Base-by-base conservation (phyloP, 345 rosid genomes). In the Alliaria petiolata region DNA sequence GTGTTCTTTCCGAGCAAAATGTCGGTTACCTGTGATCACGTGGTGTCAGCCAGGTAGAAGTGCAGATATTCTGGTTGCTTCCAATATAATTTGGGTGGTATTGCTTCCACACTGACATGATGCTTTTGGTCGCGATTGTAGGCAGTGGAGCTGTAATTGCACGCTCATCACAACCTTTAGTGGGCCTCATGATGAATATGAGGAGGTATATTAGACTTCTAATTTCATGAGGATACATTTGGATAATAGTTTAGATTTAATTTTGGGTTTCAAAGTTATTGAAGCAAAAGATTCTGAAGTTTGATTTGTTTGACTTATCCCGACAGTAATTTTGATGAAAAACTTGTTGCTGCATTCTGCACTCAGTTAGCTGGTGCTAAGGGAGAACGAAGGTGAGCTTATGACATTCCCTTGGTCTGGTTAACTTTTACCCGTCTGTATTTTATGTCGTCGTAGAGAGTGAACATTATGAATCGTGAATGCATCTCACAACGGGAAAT, bases 141-240 rank as follows among this genome's bases (percentile, higher is more conserved):
- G 99, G 68, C 60, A 81, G 82, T 36, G 99, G 97, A 68, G 99
- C 97, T 60, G 99, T 88, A 60, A 85, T 95, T 71, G 99, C 99
- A 70, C 97, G 98, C 40, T 91, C 99, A 51, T 91, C 99, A 44
- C 99, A 91, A 74, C 99, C 97, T 64, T 80, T 95, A 62, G 99
- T 89, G 58, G 99, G 99, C 78, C 87, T 91, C 45, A 88, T 95
- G 95, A 89, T 90, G 97, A 95, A 91, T 73, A 85, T 87, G 89
- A 88, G 99, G 76, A 95, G 96, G 98, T 91, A 85, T 64, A 45
- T 52, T 62, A 69, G 54, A 65, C 52, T 72, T 61, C 25, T 54
- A 38, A 43, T 53, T 33, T 44, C 40, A 33, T 44, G 35, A 31
- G 28, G 42, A 55, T 20, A 34, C 51, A 51, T 17, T 44, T 50